Conservation (phyloP, 2,329 filamentous ascomycete species). For the Metarhizium robertsii region DNA sequence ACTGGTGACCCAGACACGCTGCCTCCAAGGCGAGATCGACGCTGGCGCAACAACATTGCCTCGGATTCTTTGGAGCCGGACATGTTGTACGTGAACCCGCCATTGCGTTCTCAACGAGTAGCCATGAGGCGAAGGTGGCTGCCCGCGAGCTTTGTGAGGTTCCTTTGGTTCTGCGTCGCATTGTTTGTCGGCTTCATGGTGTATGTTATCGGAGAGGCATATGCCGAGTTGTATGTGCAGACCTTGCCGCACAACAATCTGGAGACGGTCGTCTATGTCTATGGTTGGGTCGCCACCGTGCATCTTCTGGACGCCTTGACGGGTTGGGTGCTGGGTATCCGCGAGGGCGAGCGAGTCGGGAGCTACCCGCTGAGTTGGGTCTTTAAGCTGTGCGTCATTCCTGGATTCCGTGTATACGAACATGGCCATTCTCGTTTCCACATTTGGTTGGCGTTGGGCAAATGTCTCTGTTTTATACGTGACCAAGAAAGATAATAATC, state of each 20-base stretch:
- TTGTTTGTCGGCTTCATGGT: slow-evolving; percentile 53
- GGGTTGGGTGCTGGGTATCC: slow-evolving; percentile 57
- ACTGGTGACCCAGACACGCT: slow-evolving; percentile 45
- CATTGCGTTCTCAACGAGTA: slow-evolving; percentile 21
- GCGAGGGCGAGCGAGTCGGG: slow-evolving; percentile 56
- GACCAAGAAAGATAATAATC: not conserved
- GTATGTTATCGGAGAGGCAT: slow-evolving; percentile 59
- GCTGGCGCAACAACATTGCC: slow-evolving; percentile 14
- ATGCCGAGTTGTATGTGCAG: slow-evolving; percentile 58
- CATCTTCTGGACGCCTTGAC: slow-evolving; percentile 55
- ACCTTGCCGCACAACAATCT: slow-evolving; percentile 57
- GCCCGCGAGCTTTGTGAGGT: slow-evolving; percentile 57
- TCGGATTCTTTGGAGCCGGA: slow-evolving; percentile 30
- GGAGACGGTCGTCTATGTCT: slow-evolving; percentile 61
- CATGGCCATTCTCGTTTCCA: not conserved
- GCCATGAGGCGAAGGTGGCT: slow-evolving; percentile 46
- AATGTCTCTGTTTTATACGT: not conserved
- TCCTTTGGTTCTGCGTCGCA: slow-evolving; percentile 60
- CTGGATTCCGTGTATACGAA: not conserved
- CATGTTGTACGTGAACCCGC: slow-evolving; percentile 15
- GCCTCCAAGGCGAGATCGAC: slow-evolving; percentile 27
- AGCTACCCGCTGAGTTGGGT: slow-evolving; percentile 64
- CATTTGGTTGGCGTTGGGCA: not conserved
- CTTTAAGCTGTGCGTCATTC: slow-evolving; percentile 51
- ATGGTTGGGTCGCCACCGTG: slow-evolving; percentile 60